A percentile compares a stretch with the other conserved stretches of the same genome.
These are phyloP conservation scores for Zasmidium cellare DNA, from an alignment of 2,329 filamentous ascomycete genomes.

Conservation along the genomic window DNA sequence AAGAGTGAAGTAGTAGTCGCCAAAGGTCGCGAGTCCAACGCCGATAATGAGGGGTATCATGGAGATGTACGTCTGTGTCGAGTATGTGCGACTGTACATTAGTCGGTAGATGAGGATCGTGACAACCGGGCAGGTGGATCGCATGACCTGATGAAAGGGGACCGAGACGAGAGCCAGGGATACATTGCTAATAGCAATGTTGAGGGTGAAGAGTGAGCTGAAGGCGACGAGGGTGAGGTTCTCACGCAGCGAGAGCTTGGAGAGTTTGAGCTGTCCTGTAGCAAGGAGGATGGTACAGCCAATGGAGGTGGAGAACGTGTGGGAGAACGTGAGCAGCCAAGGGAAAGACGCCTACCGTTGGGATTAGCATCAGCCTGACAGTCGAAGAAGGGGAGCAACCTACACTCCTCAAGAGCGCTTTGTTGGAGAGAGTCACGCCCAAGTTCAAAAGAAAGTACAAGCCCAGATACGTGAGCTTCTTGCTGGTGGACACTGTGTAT, in stretches of 20 bases:
- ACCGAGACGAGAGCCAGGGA: conserved; percentile 60
- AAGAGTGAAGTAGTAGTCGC: conserved; percentile 63
- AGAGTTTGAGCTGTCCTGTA: conserved; percentile 55
- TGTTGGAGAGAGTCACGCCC: conserved; percentile 60
- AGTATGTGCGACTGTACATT: conserved; percentile 59
- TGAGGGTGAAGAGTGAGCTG: conserved; percentile 63
- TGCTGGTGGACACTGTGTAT: conserved; percentile 26
- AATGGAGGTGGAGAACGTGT: conserved; percentile 56
- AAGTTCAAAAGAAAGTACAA: conserved; percentile 53
- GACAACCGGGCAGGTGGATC: conserved; percentile 62
- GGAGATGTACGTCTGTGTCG: conserved; percentile 58
- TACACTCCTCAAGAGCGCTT: conserved; percentile 52
- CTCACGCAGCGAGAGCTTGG: conserved; percentile 54
- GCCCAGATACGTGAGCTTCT: conserved; percentile 26
- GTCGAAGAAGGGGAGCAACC: background rate
- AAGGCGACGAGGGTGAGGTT: conserved; percentile 58
- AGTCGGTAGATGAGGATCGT: conserved; percentile 63
- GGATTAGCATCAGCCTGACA: conserved; percentile 1
- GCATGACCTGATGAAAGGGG: conserved; percentile 65
- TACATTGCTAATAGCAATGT: conserved; percentile 64
- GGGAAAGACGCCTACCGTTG: conserved; percentile 56
- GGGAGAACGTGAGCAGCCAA: conserved; percentile 61
- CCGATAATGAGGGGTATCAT: conserved; percentile 62
- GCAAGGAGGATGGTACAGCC: conserved; percentile 57
- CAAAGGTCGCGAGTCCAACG: conserved; percentile 61